Percentiles rank a stretch among this genome's conserved stretches.
Conservation (phyloP, 169 alveolate genomes). For the Condylostoma magnum region DNA sequence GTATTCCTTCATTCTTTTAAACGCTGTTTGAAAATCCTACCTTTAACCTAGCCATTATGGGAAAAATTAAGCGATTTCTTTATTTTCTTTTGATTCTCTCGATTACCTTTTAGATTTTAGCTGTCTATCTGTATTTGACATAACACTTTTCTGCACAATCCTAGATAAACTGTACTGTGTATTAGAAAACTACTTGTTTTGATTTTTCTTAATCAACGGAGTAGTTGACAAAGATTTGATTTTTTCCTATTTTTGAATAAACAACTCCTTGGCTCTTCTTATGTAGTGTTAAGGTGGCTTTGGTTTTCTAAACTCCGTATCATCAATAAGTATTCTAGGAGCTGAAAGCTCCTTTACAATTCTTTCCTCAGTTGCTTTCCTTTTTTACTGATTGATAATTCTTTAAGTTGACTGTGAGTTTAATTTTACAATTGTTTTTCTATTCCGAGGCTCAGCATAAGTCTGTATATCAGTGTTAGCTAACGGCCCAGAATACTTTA, state of each 20-base stretch:
- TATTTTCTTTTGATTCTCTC: neutral
- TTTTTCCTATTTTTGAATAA: neutral
- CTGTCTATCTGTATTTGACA: too few relatives aligned
- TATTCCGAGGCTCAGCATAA: too few relatives aligned
- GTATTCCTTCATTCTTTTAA: neutral
- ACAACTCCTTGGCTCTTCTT: neutral
- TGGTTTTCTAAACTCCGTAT: neutral
- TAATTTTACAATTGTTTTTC: too few relatives aligned
- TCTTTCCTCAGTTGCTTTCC: neutral
- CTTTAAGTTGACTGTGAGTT: too few relatives aligned
- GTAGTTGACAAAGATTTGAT: neutral
- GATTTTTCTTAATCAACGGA: neutral
- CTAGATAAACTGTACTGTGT: too few relatives aligned
- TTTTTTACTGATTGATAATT: neutral
- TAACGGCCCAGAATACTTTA: too few relatives aligned
- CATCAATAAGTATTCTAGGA: neutral
- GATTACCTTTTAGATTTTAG: neutral
- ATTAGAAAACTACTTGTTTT: neutral
- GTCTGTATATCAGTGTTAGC: too few relatives aligned
- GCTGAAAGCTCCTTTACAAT: neutral
- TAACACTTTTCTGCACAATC: too few relatives aligned
- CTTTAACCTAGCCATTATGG: slow-evolving; percentile 15
- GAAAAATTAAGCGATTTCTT: neutral
- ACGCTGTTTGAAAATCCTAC: neutral
- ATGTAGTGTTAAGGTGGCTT: neutral